Percentiles rank a stretch among this genome's conserved stretches.
phyloP scores from a whole-genome alignment of 352 stramenopile genomes.

The Elongisporangium undulatum region DNA sequence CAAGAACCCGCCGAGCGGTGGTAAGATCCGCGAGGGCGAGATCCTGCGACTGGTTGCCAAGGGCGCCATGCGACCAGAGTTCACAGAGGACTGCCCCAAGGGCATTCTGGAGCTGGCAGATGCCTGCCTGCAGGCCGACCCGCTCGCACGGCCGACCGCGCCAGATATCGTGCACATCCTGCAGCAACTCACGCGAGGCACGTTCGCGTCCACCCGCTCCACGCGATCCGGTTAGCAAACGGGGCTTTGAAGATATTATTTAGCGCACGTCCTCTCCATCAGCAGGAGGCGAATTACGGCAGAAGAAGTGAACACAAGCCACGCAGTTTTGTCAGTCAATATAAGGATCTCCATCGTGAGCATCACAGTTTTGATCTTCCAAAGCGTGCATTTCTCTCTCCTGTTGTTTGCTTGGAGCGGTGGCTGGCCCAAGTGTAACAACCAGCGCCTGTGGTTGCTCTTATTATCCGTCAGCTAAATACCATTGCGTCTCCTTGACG shows the following conservation, averaged over 20 bases:
- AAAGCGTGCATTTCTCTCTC: no score
- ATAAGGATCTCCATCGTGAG: background rate
- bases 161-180: constrained; percentile 22
- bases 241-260: background rate
- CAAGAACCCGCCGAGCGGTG: constrained; percentile 4
- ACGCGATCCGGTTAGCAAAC: background rate
- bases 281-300: background rate
- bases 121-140: constrained; percentile 26
- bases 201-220: constrained; percentile 5
- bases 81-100: constrained; percentile 20
- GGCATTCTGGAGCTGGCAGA: constrained; percentile 24
- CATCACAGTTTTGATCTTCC: background rate
- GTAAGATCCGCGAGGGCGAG: constrained; percentile 22
- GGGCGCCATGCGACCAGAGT: constrained; percentile 23
- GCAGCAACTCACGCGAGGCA: constrained; percentile 8
- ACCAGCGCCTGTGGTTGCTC: no score
- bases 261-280: background rate
- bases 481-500: background rate
- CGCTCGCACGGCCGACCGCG: constrained; percentile 22
- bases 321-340: background rate
- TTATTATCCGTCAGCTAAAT: background rate
- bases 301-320: background rate
- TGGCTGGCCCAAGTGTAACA: no score
- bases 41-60: constrained; percentile 26
- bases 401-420: no score